phyloP scores from a whole-genome alignment of 1,284 basidiomycete species.

The Amylostereum areolatum region DNA sequence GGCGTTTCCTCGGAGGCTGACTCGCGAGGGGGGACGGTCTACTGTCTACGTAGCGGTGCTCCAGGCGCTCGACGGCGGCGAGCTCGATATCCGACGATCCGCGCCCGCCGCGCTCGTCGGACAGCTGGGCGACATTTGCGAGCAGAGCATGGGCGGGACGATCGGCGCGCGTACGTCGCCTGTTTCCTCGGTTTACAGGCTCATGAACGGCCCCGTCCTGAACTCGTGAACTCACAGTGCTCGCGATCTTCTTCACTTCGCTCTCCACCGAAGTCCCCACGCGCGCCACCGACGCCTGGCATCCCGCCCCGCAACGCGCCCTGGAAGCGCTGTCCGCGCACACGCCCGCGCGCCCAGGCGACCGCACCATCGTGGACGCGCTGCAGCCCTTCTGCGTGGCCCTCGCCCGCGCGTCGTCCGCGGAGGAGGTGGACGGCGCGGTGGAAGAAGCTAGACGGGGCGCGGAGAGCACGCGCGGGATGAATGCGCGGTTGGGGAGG shows the following conservation, averaged over 20 bases:
- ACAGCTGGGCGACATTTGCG: conserved; percentile 15
- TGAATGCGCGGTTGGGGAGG: conserved; percentile 42
- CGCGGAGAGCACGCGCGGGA: conserved; percentile 39
- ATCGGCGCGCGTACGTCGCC: conserved; percentile 6
- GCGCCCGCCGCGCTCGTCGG: conserved; percentile 3
- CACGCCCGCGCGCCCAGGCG: conserved; percentile 47
- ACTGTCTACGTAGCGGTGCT: conserved; percentile 6
- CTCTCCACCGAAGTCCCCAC: conserved; percentile 22
- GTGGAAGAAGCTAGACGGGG: conserved; percentile 34
- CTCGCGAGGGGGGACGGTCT: not conserved
- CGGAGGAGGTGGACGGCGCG: conserved; percentile 23
- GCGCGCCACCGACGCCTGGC: conserved; percentile 20
- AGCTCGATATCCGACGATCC: conserved; percentile 3
- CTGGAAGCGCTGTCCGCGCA: conserved; percentile 31
- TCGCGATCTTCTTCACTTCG: conserved; percentile 45
- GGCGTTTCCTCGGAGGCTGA: too few species aligned
- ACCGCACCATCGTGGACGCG: conserved; percentile 50
- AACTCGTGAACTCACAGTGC: conserved; percentile 25
- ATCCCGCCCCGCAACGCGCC: conserved; percentile 23
- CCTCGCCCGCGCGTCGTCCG: conserved; percentile 14
- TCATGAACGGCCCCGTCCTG: not conserved
- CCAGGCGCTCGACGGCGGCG: conserved; percentile 8
- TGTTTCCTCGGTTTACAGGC: not conserved
- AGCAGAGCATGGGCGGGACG: conserved; percentile 19
- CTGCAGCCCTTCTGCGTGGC: conserved; percentile 39